Base-by-base conservation (phyloP, 306 rosid genomes). In the Cucumis sativus region DNA sequence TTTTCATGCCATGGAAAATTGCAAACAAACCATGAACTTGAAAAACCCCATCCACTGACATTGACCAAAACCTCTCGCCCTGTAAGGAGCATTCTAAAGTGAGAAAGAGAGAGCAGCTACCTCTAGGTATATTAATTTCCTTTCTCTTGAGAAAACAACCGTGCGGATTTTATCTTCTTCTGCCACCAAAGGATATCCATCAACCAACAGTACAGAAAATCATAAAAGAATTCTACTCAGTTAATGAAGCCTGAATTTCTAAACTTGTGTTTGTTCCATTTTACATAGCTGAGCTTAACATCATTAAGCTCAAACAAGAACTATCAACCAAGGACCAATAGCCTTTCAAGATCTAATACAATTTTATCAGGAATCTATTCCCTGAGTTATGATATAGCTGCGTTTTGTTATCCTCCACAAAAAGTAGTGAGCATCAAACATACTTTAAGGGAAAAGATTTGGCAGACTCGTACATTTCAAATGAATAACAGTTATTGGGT, bases 61-160 rank as follows among this genome's bases (percentile, higher is more conserved):
- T 64, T 30, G 20, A 62, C 1, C 18, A 33, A 18, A 62, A 62
- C 6, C 20, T 62, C 43, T 62, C n/a, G 14, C 2, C 68, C 20
- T 62, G 85, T 89, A 95, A 83, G 98, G 95, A 65, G 97, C 93
- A 30, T 85, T 89, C 82, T 86, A 85, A 81, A 92, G 98, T 90
- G 61, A 58, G 98, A 82, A 90, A 92, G 61, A 59, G 35, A 90
- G 98, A 83, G 93, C 93, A 72, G 76, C 90, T 74, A 97, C 93
- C 37, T 95, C 51, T 84, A 96, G 71, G 88, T 92, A 40, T 8
- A 40, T 67, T 10, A 18, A 1, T 8, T 40, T 64, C 13, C 30
- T 17, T 67, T 8, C 25, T 41, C n/a, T 28, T 45, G 17, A 6
- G 21, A 35, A 10, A 18, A 62, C 65, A 43, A 69, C 8, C 20